These are phyloP conservation scores for Kodamaea restingae DNA, from an alignment of 805 yeast species.

Conservation along the genomic window DNA sequence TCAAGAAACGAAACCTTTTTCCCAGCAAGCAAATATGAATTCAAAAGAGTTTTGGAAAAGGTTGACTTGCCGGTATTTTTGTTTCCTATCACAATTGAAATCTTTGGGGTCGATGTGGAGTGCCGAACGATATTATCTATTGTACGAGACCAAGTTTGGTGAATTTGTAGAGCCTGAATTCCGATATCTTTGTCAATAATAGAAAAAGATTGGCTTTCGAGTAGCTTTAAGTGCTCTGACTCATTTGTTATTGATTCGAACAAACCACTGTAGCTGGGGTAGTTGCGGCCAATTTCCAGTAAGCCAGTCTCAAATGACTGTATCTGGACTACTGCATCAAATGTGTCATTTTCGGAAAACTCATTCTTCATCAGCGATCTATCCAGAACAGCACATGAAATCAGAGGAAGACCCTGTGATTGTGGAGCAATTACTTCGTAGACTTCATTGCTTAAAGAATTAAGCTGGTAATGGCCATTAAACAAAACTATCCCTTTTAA, in stretches of 20 bases:
- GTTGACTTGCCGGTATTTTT: conserved; percentile 86
- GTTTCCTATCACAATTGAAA: conserved; percentile 51
- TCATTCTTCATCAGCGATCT: background rate
- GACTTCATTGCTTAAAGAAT: background rate
- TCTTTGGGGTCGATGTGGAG: conserved; percentile 12
- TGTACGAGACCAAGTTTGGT: conserved; percentile 11
- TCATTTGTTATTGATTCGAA: conserved; percentile 18
- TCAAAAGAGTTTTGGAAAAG: conserved; percentile 50
- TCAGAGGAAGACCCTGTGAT: conserved; percentile 6
- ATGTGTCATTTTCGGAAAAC: background rate
- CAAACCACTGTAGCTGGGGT: conserved; percentile 44
- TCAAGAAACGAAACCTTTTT: conserved; percentile 54
- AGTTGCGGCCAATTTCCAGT: conserved; percentile 38
- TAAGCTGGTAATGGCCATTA: conserved; percentile 3
- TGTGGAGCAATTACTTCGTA: conserved; percentile 7
- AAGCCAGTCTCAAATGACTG: conserved; percentile 40
- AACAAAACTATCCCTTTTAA: conserved; percentile 4
- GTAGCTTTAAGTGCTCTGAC: conserved; percentile 7
- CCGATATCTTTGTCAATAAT: conserved; percentile 26
- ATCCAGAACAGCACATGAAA: background rate
- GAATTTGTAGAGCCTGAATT: conserved; percentile 17
- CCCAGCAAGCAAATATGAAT: conserved; percentile 34
- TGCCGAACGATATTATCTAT: conserved; percentile 3
- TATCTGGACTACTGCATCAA: conserved; percentile 34
- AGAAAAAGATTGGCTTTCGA: conserved; percentile 37